Evolutionary conservation across 78 protist species (phyloP), one percentile per base, ranked within the genome.

Genomic region (Emiliania huxleyi): DNA sequence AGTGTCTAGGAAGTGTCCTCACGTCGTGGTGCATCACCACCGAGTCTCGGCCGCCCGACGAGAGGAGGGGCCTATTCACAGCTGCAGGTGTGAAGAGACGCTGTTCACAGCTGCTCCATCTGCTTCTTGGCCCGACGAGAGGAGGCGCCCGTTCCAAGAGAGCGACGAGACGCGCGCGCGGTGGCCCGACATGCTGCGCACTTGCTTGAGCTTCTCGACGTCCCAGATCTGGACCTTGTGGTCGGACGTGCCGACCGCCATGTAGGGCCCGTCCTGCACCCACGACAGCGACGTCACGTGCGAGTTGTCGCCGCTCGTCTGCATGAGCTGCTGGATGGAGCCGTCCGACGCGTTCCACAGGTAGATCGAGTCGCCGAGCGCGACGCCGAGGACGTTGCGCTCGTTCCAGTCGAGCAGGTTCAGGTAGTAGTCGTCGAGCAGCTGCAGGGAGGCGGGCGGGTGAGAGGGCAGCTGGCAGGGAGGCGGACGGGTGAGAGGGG

Each of bases 311-410:
- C 45, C 93, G 8, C 49, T 26, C 0, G 91, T 55, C 45, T 81
- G 48, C 48, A 87, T 45, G 21, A 99, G 96, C 92, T 96, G 83
- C 56, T 49, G 85, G 92, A 97, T 97, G 83, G 26, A 77, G 35
- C 99, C 98, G 45, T 96, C 92, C 29, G 95, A 62, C n/a, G 99
- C 99, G 95, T 98, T 98, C 99, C 99, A 99, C 44, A 99, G 94
- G 95, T 98, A 99, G 26, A 98, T 99, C 19, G 97, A 48, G 73
- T 92, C 88, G 69, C 97, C 97, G 19, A 99, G 98, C 25, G 98
- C 99, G 44, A 99, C 98, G 15, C 99, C 99, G 21, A 99, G 95
- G 40, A 95, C 75, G 95, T 98, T 97, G 56, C 89, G 42, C 43
- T 90, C 4, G 90, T 90, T 43, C 99, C 99, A 99, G 96, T 99